Conservation (phyloP, 177 flowering plant species). For the Vitis hybrid region DNA sequence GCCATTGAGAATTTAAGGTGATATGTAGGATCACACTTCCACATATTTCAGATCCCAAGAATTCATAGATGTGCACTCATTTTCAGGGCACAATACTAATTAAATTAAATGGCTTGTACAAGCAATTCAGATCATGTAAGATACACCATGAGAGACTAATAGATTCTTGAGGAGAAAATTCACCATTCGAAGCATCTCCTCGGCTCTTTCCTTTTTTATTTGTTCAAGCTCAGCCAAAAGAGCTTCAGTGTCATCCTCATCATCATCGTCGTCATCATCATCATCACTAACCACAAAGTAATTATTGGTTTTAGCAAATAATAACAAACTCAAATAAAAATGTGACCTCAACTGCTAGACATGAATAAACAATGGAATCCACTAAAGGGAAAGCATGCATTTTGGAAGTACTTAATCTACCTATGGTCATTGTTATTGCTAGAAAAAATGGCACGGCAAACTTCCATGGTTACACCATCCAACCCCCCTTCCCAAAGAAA, state of each 20-base stretch:
- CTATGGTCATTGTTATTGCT: too few species aligned
- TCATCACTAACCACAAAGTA: constrained; percentile 27
- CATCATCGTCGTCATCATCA: constrained; percentile 80
- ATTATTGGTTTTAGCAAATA: background rate
- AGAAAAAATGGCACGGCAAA: too few species aligned
- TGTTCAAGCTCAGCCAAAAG: constrained; percentile 89
- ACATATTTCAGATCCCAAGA: background rate
- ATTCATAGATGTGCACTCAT: too few species aligned
- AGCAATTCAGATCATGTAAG: too few species aligned
- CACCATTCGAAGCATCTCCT: constrained; percentile 79
- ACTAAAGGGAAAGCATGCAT: background rate
- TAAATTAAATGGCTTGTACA: background rate
- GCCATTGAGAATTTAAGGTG: background rate
- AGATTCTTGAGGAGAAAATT: constrained; percentile 2
- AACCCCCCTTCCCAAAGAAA: too few species aligned
- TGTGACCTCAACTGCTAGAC: background rate
- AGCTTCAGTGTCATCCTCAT: constrained; percentile 92
- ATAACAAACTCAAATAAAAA: background rate
- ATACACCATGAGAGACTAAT: background rate
- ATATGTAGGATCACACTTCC: background rate
- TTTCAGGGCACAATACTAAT: too few species aligned
- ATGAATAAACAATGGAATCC: background rate
- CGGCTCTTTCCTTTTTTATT: constrained; percentile 88
- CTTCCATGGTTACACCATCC: too few species aligned
- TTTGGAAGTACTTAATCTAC: too few species aligned